phyloP scores from a whole-genome alignment of 208 protist genomes.

The Vickermania ingenoplastis region DNA sequence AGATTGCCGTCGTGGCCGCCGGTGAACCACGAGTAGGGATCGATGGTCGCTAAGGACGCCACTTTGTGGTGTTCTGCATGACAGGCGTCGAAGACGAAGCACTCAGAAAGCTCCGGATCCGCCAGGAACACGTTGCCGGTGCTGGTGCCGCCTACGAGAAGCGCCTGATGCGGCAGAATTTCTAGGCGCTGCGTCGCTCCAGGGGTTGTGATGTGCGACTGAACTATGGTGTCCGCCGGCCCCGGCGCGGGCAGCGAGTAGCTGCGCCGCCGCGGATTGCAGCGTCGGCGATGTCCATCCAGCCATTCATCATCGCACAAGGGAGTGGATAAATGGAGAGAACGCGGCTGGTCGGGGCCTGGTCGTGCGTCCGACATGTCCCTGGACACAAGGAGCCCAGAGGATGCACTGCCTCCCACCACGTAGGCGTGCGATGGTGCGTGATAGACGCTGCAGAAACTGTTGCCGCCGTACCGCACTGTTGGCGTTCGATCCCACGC shows the following conservation, averaged over 20 bases:
- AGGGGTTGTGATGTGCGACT: constrained; percentile 1
- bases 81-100: constrained; percentile 25
- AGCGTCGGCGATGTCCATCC: too few relatives aligned
- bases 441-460: neutral
- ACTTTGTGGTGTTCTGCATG: constrained; percentile 76
- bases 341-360: neutral
- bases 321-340: neutral
- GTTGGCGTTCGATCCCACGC: neutral
- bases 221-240: neutral
- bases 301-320: too few relatives aligned
- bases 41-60: constrained; percentile 56
- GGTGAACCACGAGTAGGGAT: constrained; percentile 70
- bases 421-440: neutral
- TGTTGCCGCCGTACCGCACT: too few relatives aligned
- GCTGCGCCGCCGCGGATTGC: neutral
- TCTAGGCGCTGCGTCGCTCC: constrained; percentile 65
- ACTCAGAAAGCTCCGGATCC: constrained; percentile 20
- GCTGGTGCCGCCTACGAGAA: constrained; percentile 61
- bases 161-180: constrained; percentile 25
- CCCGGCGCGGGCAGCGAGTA: neutral
- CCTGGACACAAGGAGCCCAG: neutral
- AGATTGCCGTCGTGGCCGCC: constrained; percentile 74
- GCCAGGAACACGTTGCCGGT: constrained; percentile 59
- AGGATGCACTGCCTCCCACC: neutral
- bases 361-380: too few relatives aligned